Percentiles rank a stretch among this genome's conserved stretches.
Evolutionary conservation across 179 eudicot species (phyloP).

Genomic region (Dionaea muscipula): DNA sequence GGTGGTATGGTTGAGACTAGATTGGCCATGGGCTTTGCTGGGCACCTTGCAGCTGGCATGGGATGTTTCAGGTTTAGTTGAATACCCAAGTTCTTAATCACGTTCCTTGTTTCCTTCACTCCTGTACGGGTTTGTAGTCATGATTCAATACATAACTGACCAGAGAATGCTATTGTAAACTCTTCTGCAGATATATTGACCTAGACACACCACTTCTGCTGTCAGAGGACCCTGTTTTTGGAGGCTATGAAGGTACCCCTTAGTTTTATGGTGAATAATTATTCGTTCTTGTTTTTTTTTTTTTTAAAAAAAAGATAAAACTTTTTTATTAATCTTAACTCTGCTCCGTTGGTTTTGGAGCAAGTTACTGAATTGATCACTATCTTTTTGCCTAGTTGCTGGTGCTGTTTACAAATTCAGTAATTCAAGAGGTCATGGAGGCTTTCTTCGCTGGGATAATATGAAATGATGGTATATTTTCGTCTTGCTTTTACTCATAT

Average conservation of each 20-base stretch:
- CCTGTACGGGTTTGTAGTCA: neutral
- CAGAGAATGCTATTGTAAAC: neutral
- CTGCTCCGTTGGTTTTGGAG: no score
- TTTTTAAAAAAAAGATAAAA: no score
- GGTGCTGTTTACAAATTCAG: no score
- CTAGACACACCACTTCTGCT: slow-evolving; percentile 78
- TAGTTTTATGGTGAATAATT: neutral
- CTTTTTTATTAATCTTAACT: no score
- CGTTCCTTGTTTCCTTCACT: neutral
- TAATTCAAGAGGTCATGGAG: no score
- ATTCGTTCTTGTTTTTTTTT: no score
- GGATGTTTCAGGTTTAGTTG: slow-evolving; percentile 51
- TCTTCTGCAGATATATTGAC: slow-evolving; percentile 53
- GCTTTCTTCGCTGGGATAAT: neutral
- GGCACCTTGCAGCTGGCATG: slow-evolving; percentile 89
- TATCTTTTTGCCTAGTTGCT: no score
- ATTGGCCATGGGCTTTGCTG: slow-evolving; percentile 96
- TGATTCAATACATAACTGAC: neutral
- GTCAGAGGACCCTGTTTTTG: slow-evolving; percentile 75
- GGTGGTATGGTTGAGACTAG: slow-evolving; percentile 98
- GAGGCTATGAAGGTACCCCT: slow-evolving; percentile 72
- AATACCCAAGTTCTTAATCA: neutral
- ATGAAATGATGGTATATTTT: neutral
- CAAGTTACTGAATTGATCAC: no score
- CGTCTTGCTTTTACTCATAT: no score